Percentiles rank a stretch among this genome's conserved stretches.
Evolutionary conservation across 2,329 filamentous ascomycete genomes (phyloP).

Genomic region (Diaporthe ilicicola): DNA sequence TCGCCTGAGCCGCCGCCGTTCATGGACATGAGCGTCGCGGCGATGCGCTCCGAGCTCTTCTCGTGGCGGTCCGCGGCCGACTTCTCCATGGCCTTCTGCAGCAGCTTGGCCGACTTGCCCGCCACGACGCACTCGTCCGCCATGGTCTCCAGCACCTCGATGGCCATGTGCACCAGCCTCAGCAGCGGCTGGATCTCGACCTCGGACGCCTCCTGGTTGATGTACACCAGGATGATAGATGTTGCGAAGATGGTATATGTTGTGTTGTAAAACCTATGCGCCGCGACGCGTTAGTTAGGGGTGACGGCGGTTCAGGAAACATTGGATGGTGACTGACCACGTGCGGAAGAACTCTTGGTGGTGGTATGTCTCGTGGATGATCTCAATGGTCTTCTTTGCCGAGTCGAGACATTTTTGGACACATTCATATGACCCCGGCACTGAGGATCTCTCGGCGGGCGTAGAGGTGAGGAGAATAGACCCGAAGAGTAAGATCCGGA

Average conservation of each 20-base stretch:
- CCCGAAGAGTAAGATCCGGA: conserved; percentile 41
- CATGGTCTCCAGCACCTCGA: conserved; percentile 33
- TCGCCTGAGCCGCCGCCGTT: background rate
- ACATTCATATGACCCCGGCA: conserved; percentile 34
- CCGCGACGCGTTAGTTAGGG: background rate
- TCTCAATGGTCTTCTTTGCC: conserved; percentile 41
- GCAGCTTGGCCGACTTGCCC: conserved; percentile 38
- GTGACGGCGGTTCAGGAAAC: background rate
- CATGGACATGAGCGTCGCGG: conserved; percentile 31
- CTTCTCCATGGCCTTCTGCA: conserved; percentile 38
- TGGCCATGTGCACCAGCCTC: conserved; percentile 36
- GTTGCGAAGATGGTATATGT: conserved; percentile 43
- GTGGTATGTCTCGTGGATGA: conserved; percentile 41
- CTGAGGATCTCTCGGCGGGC: conserved; percentile 33
- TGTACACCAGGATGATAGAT: conserved; percentile 42
- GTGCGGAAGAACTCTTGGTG: conserved; percentile 43
- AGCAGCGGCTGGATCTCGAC: conserved; percentile 34
- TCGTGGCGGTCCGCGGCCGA: conserved; percentile 30
- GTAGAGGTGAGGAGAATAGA: conserved; percentile 38
- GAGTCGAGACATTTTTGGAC: conserved; percentile 40
- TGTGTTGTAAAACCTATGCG: conserved; percentile 42
- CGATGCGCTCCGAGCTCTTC: conserved; percentile 32
- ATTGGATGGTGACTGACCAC: too few species aligned
- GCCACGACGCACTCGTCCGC: conserved; percentile 39
- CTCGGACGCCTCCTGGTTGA: conserved; percentile 37